phyloP scores from a whole-genome alignment of 2,329 filamentous ascomycete species.

The Penicillium sp. region DNA sequence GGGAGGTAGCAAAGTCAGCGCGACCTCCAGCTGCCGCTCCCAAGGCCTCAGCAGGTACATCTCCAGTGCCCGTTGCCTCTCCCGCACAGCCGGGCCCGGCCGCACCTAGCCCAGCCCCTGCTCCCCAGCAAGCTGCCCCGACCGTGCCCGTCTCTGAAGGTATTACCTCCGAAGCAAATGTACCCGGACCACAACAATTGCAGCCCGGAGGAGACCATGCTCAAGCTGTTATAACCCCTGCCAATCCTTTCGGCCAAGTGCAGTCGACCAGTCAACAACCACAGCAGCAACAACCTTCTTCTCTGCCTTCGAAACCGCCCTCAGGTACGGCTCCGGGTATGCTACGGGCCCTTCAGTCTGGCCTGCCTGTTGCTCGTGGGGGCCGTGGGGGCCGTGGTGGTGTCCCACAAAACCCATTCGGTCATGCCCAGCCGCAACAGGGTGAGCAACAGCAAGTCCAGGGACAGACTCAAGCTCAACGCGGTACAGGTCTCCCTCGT shows the following conservation, averaged over 20 bases:
- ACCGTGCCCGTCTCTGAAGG: constrained; percentile 5
- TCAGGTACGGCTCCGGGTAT: constrained; percentile 49
- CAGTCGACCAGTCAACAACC: constrained; percentile 32
- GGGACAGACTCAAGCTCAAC: constrained; percentile 33
- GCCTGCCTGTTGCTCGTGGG: constrained; percentile 52
- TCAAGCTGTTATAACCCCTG: constrained; percentile 19
- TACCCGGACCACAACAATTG: constrained; percentile 15
- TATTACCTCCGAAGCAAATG: constrained; percentile 20
- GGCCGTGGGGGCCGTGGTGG: constrained; percentile 50
- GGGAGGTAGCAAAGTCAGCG: constrained; percentile 75
- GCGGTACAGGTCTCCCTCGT: constrained; percentile 50
- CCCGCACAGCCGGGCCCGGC: constrained; percentile 26
- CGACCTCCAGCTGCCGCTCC: constrained; percentile 54
- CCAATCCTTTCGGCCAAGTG: constrained; percentile 38
- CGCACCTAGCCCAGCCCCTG: constrained; percentile 11
- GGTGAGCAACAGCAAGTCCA: constrained; percentile 36
- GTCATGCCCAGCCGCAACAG: constrained; percentile 35
- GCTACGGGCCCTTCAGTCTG: constrained; percentile 52
- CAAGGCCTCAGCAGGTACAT: constrained; percentile 36
- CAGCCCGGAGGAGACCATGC: constrained; percentile 28
- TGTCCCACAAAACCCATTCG: constrained; percentile 41
- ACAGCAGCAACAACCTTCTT: constrained; percentile 25
- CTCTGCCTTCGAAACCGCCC: constrained; percentile 43
- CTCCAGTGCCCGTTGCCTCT: constrained; percentile 30
- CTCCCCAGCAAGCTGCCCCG: constrained; percentile 13